Evolutionary conservation across 1,284 basidiomycete genomes (phyloP), one percentile per base, ranked within the genome.

Genomic region (Puccinia sorghi): DNA sequence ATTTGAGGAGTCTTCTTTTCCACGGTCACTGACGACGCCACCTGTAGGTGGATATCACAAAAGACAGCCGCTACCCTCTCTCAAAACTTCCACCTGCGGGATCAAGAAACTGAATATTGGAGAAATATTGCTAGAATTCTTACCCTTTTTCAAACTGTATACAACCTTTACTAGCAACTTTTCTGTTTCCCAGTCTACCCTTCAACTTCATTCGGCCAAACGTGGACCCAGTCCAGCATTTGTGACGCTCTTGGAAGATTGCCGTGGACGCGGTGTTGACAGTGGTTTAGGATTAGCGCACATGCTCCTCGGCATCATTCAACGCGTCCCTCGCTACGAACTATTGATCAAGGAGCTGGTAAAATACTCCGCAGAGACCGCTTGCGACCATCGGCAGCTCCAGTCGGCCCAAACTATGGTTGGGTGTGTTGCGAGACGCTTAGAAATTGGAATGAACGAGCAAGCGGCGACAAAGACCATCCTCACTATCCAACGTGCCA

Each of bases 261-360:
- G 82, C 90, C 92, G 84, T 85, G 86, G 5, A 88, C 91, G 81
- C 88, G 88, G 8, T 86, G 87, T n/a, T 92, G 91, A 82, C 88
- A 89, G 59, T 89, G 89, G 84, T 86, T 77, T 94, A 66, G 90
- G 90, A 81, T 86, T 94, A 39, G 86, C 90, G 15, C 92, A 93
- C 81, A 93, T 93, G 90, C 87, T 94, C n/a, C 86, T 94, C 75
- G 92, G 90, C 6, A 89, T 93, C 67, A 90, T 94, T 0, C 93
- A 94, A 85, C 87, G 93, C 64, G 93, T 93, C 84, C 93, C 93
- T 12, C 88, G 93, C 78, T 94, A 94, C 83, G 86, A 93, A 7
- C 87, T 94, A 15, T 86, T 94, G 6, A 87, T 94, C 69, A 90
- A 82, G 84, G 93, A 94, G 82, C 86, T 94, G 41, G 88, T 93